Evolutionary conservation across 495 filamentous ascomycete genomes (phyloP).

Genomic region (Penicillium parvum): DNA sequence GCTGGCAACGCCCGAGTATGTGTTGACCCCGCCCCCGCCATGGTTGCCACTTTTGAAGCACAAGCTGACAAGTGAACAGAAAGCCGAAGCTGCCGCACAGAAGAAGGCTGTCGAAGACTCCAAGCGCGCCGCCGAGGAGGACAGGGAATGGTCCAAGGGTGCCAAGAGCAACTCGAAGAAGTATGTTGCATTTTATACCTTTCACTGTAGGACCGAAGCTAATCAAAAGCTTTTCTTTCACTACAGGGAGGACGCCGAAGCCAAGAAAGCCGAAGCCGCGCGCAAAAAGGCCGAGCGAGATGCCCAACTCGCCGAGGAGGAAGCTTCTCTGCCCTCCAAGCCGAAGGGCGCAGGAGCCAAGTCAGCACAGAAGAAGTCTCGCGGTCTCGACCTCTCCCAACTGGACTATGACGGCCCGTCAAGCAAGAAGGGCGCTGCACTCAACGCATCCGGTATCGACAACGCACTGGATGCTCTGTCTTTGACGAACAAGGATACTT

Average conservation of each 20-base stretch:
- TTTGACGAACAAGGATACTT: conserved; percentile 49
- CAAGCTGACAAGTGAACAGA: conserved; percentile 46
- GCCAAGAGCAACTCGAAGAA: conserved; percentile 80
- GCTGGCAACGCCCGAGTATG: conserved; percentile 71
- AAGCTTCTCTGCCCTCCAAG: conserved; percentile 56
- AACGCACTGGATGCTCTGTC: conserved; percentile 82
- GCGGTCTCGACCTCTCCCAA: conserved; percentile 64
- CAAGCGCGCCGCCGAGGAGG: conserved; percentile 66
- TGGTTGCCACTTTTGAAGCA: conserved; percentile 9
- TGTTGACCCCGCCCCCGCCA: conserved; percentile 35
- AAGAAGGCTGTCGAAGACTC: conserved; percentile 69
- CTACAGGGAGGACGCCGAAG: conserved; percentile 72
- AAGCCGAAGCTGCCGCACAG: conserved; percentile 76
- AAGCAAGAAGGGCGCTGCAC: conserved; percentile 43
- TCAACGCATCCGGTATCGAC: conserved; percentile 84
- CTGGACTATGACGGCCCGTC: conserved; percentile 53
- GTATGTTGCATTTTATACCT: conserved; percentile 39
- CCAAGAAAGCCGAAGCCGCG: conserved; percentile 80
- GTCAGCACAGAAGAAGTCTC: conserved; percentile 61
- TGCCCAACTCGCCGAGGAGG: conserved; percentile 78
- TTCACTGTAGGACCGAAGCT: conserved; percentile 2
- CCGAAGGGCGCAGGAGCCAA: conserved; percentile 58
- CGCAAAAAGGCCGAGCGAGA: conserved; percentile 87
- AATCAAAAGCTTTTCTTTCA: conserved; percentile 5
- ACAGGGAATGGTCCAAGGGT: conserved; percentile 78